A percentile compares a stretch with the other conserved stretches of the same genome.
These are phyloP conservation scores for Colletotrichum higginsianum DNA, from an alignment of 2,329 filamentous ascomycete species.

Conservation along the genomic window DNA sequence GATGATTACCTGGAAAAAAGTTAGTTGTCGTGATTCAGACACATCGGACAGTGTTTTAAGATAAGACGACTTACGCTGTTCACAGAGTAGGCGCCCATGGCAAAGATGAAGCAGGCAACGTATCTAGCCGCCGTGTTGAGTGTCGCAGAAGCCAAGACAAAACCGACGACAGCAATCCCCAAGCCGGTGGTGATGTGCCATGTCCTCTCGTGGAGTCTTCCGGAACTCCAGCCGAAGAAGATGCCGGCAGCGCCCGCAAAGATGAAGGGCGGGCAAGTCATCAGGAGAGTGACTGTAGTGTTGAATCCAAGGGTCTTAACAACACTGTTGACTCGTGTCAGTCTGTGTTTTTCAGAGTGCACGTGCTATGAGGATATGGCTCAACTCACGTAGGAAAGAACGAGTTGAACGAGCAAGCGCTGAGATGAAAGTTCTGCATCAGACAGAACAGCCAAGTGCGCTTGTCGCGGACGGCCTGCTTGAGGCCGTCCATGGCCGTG, in stretches of 20 bases:
- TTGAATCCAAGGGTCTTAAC: constrained; percentile 65
- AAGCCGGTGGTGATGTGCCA: constrained; percentile 65
- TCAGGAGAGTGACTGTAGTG: constrained; percentile 64
- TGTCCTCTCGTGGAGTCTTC: constrained; percentile 62
- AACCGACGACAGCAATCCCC: constrained; percentile 58
- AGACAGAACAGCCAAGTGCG: constrained; percentile 67
- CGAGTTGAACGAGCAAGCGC: constrained; percentile 62
- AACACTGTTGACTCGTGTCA: constrained; percentile 48
- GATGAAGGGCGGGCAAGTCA: constrained; percentile 68
- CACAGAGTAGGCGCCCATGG: constrained; percentile 60
- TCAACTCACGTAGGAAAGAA: constrained; percentile 59
- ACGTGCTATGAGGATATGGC: rapidly evolving
- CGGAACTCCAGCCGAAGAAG: constrained; percentile 64
- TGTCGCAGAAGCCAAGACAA: constrained; percentile 56
- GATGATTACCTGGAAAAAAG: constrained; percentile 57
- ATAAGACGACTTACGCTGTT: constrained; percentile 4
- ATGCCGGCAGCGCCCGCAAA: constrained; percentile 64
- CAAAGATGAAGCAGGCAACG: constrained; percentile 59
- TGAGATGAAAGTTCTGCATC: constrained; percentile 71
- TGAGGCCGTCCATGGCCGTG: constrained; percentile 63
- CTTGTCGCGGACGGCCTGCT: constrained; percentile 64
- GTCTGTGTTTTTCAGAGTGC: neutral
- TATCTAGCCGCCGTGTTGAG: constrained; percentile 58
- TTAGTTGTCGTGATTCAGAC: neutral
- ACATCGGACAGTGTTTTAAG: neutral